phyloP scores from a whole-genome alignment of 768 basidiomycete genomes.

The Leccinellum rugosiceps region DNA sequence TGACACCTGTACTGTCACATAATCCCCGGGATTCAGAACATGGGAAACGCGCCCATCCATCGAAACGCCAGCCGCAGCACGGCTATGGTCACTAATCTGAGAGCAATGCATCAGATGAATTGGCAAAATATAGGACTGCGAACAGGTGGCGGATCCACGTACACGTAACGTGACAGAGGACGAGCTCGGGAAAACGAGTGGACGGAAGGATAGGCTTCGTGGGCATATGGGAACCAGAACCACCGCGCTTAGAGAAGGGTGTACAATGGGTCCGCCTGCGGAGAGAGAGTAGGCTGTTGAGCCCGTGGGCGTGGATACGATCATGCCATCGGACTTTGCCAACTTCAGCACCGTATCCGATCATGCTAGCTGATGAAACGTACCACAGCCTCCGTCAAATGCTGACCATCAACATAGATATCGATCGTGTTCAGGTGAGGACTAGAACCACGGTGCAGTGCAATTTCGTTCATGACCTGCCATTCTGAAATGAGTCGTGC shows the following conservation, averaged over 20 bases:
- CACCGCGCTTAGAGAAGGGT: slow-evolving; percentile 85
- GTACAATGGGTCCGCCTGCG: slow-evolving; percentile 94
- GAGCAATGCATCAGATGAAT: neutral
- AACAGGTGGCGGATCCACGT: slow-evolving; percentile 25
- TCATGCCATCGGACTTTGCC: slow-evolving; percentile 82
- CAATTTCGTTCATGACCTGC: slow-evolving; percentile 98
- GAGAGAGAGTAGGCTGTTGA: slow-evolving; percentile 96
- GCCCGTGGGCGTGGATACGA: slow-evolving; percentile 93
- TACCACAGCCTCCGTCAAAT: slow-evolving; percentile 93
- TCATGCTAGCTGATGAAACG: slow-evolving; percentile 32
- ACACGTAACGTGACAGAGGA: slow-evolving; percentile 74
- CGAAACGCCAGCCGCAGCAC: slow-evolving; percentile 85
- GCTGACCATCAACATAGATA: slow-evolving; percentile 90
- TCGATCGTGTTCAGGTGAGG: slow-evolving; percentile 93
- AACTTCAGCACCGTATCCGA: slow-evolving; percentile 12
- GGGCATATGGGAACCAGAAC: slow-evolving; percentile 97
- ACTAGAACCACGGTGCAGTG: slow-evolving; percentile 86
- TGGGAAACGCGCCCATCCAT: slow-evolving; percentile 92
- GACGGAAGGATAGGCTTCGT: slow-evolving; percentile 86
- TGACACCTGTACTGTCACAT: slow-evolving; percentile 80
- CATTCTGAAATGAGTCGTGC: slow-evolving; percentile 50
- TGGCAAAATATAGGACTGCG: neutral
- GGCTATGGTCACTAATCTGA: slow-evolving; percentile 81
- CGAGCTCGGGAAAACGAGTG: slow-evolving; percentile 84
- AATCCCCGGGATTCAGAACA: slow-evolving; percentile 79